Evolutionary conservation across 352 stramenopile species (phyloP).

Genomic region (Globisporangium uncinulatum): DNA sequence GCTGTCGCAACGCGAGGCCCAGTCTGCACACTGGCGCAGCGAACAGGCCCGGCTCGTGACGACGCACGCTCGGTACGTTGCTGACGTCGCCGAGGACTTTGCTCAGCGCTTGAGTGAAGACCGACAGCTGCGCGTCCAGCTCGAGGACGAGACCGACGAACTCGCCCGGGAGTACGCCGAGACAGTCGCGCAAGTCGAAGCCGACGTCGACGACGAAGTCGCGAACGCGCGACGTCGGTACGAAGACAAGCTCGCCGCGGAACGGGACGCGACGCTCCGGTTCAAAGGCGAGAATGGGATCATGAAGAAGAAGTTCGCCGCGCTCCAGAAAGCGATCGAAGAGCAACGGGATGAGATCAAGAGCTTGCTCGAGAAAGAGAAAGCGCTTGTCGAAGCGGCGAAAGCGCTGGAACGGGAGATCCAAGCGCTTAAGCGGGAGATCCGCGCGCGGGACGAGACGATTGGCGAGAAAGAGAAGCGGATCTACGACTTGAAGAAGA

Average conservation of each 20-base stretch:
- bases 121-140: constrained; percentile 61
- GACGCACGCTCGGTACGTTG: constrained; percentile 79
- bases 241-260: constrained; percentile 85
- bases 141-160: constrained; percentile 86
- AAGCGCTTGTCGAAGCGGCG: constrained; percentile 91
- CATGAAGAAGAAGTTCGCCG: constrained; percentile 96
- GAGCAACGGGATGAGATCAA: constrained; percentile 94
- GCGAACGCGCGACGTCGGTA: constrained; percentile 90
- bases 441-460: constrained; percentile 90
- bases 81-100: constrained; percentile 90
- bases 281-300: constrained; percentile 96
- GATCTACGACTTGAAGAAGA: constrained; percentile 97
- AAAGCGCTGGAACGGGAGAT: constrained; percentile 92
- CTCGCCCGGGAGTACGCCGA: constrained; percentile 73
- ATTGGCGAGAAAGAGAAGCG: constrained; percentile 96
- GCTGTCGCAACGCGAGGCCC: constrained; percentile 77
- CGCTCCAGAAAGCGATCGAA: constrained; percentile 92
- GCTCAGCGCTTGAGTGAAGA: constrained; percentile 87
- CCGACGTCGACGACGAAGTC: constrained; percentile 93
- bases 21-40: constrained; percentile 65
- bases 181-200: constrained; percentile 86
- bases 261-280: constrained; percentile 88
- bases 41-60: constrained; percentile 56
- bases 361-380: constrained; percentile 86
- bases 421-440: constrained; percentile 80